phyloP scores from a whole-genome alignment of 179 eudicot genomes.

The Silene vulgaris region DNA sequence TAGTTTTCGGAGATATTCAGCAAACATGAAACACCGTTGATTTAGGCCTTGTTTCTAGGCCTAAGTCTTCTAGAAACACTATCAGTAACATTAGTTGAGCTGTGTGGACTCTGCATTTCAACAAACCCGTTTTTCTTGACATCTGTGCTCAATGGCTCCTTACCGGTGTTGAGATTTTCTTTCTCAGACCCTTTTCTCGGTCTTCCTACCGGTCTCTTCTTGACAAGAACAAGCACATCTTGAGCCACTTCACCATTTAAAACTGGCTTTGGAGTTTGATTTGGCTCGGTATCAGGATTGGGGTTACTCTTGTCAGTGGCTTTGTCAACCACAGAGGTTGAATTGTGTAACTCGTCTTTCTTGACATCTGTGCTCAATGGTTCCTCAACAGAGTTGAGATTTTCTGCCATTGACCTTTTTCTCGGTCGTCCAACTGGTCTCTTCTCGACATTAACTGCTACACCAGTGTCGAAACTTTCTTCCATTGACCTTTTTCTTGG shows the following conservation, averaged over 20 bases:
- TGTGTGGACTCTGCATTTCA: conserved; percentile 13
- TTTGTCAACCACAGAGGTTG: neutral
- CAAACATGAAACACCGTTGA: neutral
- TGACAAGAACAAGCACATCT: neutral
- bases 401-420: conserved; percentile 24
- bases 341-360: neutral
- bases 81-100: conserved; percentile 24
- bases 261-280: neutral
- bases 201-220: conserved; percentile 20
- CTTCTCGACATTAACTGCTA: neutral
- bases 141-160: neutral
- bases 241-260: neutral
- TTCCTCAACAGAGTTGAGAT: neutral
- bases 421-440: conserved; percentile 22
- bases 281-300: neutral
- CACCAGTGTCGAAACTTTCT: neutral
- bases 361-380: neutral
- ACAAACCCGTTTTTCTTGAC: conserved; percentile 1
- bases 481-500: conserved; percentile 7
- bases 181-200: conserved; percentile 24
- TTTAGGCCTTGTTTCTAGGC: conserved; percentile 32
- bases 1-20: conserved; percentile 1
- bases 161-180: conserved; percentile 12
- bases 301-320: neutral
- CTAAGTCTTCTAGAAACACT: conserved; percentile 51